phyloP scores from a whole-genome alignment of 2,329 filamentous ascomycete genomes.

The Botryosphaeria dothidea region DNA sequence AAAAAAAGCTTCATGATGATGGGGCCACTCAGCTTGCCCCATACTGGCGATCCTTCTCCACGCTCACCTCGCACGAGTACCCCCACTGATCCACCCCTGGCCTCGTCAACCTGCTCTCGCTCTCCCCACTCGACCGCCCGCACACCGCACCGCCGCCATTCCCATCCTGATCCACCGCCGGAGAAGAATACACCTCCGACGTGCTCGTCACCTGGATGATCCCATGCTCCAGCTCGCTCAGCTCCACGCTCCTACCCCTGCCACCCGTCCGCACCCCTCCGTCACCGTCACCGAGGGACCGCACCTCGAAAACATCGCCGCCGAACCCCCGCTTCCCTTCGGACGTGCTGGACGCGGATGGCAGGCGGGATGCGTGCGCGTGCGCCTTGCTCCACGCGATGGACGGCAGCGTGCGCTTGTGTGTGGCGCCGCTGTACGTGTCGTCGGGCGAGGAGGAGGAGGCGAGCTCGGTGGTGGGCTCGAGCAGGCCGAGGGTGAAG shows the following conservation, averaged over 20 bases:
- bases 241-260: neutral
- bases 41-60: neutral
- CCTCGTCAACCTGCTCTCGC: neutral
- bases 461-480: neutral
- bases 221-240: neutral
- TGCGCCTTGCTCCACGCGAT: neutral
- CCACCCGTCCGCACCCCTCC: neutral
- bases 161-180: neutral
- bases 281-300: neutral
- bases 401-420: neutral
- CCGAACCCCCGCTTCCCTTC: neutral
- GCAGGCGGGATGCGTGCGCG: neutral
- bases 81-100: neutral
- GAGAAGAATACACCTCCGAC: neutral
- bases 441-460: neutral
- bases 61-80: neutral
- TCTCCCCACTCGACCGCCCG: neutral
- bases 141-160: neutral
- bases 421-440: neutral
- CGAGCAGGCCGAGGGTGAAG: neutral
- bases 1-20: no score
- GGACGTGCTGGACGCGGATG: neutral
- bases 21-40: no score
- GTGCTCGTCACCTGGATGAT: neutral
- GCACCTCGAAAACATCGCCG: neutral